Evolutionary conservation across 768 basidiomycete species (phyloP).

Genomic region (Pholiota microspora): DNA sequence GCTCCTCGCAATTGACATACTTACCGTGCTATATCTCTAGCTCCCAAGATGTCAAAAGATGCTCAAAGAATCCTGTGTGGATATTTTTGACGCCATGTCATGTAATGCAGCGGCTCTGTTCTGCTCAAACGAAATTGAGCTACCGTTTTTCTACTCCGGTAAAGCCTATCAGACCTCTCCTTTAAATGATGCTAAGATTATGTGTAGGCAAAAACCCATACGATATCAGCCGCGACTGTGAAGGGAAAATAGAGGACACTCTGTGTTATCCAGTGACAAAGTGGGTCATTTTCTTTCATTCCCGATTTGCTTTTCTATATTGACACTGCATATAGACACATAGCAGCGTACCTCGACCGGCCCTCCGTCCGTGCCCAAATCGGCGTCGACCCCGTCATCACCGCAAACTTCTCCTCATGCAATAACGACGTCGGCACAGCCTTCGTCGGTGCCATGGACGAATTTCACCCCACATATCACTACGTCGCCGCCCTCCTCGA

Average conservation of each 20-base stretch:
- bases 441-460: slow-evolving; percentile 49
- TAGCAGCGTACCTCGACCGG: slow-evolving; percentile 60
- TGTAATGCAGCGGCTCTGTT: neutral
- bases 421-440: slow-evolving; percentile 37
- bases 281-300: slow-evolving; percentile 12
- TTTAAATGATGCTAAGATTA: neutral
- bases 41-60: slow-evolving; percentile 4
- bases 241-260: slow-evolving; percentile 40
- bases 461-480: slow-evolving; percentile 41
- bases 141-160: neutral
- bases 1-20: neutral
- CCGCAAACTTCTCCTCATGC: slow-evolving; percentile 34
- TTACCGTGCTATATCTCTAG: neutral
- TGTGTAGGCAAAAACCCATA: slow-evolving; percentile 52
- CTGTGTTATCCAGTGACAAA: slow-evolving; percentile 60
- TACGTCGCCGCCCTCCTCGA: slow-evolving; percentile 73
- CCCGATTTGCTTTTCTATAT: neutral
- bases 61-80: slow-evolving; percentile 1
- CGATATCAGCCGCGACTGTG: slow-evolving; percentile 64
- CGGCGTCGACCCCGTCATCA: slow-evolving; percentile 55
- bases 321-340: slow-evolving; percentile 35
- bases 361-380: slow-evolving; percentile 51
- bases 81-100: slow-evolving; percentile 1
- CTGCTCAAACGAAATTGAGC: neutral
- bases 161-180: neutral